These are phyloP conservation scores for Nakazawaea ishiwadae DNA, from an alignment of 805 yeast species.

Conservation along the genomic window DNA sequence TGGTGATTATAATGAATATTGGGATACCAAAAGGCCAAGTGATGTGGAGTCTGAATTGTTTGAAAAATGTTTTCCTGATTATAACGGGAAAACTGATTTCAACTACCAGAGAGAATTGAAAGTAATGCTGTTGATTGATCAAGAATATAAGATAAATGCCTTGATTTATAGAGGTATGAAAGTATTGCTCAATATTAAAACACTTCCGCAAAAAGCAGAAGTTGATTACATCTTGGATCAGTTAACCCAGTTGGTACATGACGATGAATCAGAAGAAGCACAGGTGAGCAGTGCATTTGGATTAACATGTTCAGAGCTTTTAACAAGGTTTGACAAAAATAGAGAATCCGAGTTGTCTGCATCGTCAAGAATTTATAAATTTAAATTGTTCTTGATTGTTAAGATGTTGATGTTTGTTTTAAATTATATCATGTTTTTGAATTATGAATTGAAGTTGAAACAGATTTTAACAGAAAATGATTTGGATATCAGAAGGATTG, in stretches of 20 bases:
- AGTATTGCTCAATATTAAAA: slow-evolving; percentile 27
- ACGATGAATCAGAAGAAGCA: slow-evolving; percentile 8
- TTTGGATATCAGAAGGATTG: slow-evolving; percentile 26
- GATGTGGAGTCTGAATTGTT: slow-evolving; percentile 31
- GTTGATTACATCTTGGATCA: slow-evolving; percentile 24
- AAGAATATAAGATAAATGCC: slow-evolving; percentile 41
- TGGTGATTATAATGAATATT: slow-evolving; percentile 26
- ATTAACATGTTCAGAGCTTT: slow-evolving; percentile 15
- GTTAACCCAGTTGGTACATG: slow-evolving; percentile 14
- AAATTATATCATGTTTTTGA: slow-evolving; percentile 40
- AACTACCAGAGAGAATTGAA: slow-evolving; percentile 32
- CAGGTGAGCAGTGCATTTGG: neutral
- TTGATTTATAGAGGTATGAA: slow-evolving; percentile 36
- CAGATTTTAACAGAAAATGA: slow-evolving; percentile 19
- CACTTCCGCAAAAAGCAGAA: slow-evolving; percentile 28
- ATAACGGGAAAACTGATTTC: slow-evolving; percentile 18
- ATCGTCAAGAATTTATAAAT: slow-evolving; percentile 22
- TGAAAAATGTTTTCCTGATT: slow-evolving; percentile 28
- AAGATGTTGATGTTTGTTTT: slow-evolving; percentile 46
- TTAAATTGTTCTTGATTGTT: slow-evolving; percentile 28
- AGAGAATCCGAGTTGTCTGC: slow-evolving; percentile 10
- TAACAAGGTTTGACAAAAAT: slow-evolving; percentile 17
- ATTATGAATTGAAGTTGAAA: slow-evolving; percentile 31
- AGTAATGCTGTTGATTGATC: slow-evolving; percentile 42
- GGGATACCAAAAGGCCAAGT: slow-evolving; percentile 35